Conservation (phyloP, 768 basidiomycete species). For the Boletus rufocinnamomeus region DNA sequence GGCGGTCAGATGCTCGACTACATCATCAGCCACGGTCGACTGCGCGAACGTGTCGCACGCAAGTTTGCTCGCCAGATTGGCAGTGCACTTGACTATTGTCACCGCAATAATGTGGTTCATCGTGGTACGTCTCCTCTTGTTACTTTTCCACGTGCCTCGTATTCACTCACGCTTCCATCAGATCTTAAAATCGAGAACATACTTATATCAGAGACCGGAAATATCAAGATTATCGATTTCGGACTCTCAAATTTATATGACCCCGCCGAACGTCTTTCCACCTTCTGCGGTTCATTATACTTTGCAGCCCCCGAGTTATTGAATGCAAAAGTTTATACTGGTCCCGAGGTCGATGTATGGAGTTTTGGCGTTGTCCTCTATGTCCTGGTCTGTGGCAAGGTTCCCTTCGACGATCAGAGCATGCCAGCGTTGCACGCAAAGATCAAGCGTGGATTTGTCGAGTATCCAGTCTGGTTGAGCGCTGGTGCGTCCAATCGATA, state of each 20-base stretch:
- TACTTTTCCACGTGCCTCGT: conserved; percentile 2
- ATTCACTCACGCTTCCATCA: conserved; percentile 11
- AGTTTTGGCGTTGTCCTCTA: conserved; percentile 98
- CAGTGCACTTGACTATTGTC: conserved; percentile 94
- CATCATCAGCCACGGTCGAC: conserved; percentile 96
- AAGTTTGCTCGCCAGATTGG: conserved; percentile 99
- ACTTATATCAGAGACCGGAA: conserved; percentile 96
- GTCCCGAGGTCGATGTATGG: conserved; percentile 99
- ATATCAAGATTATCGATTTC: conserved; percentile 99
- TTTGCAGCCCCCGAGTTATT: conserved; percentile 98
- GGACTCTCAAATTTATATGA: conserved; percentile 96
- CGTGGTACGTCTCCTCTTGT: conserved; percentile 54
- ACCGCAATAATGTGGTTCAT: conserved; percentile 96
- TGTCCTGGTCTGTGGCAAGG: conserved; percentile 96
- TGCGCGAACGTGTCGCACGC: conserved; percentile 92
- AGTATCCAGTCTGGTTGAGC: conserved; percentile 97
- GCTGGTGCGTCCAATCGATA: conserved; percentile 59
- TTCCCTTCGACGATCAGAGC: conserved; percentile 98
- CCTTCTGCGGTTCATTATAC: conserved; percentile 97
- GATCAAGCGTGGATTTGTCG: conserved; percentile 95
- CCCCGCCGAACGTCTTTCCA: conserved; percentile 77
- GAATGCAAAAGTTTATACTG: conserved; percentile 95
- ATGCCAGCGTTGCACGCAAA: conserved; percentile 99
- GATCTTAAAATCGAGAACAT: conserved; percentile 99
- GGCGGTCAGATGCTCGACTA: conserved; percentile 99